phyloP scores from a whole-genome alignment of 176 grass and related monocot genomes.

The Lolium perenne region DNA sequence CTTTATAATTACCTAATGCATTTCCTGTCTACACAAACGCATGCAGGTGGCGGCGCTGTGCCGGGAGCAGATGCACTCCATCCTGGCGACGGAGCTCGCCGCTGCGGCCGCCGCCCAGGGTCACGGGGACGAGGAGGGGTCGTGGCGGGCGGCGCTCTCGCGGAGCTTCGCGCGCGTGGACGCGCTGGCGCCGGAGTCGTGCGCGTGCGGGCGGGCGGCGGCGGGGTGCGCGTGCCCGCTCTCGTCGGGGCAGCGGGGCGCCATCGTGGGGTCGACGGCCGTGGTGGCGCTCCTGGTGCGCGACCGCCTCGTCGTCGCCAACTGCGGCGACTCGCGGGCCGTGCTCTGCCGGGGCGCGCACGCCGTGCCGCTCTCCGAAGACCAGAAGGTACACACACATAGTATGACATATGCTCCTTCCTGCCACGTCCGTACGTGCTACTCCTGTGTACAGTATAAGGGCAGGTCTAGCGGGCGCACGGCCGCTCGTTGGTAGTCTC shows the following conservation, averaged over 20 bases:
- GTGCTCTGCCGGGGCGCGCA: constrained; percentile 59
- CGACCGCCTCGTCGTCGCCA: constrained; percentile 63
- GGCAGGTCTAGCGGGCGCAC: no score
- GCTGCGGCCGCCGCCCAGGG: neutral
- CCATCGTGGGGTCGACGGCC: constrained; percentile 88
- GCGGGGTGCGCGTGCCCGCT: constrained; percentile 63
- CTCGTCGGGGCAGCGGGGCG: constrained; percentile 37
- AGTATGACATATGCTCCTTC: neutral
- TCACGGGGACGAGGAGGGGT: neutral
- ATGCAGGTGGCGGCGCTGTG: constrained; percentile 75
- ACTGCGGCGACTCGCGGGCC: constrained; percentile 91
- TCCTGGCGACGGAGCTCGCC: constrained; percentile 64
- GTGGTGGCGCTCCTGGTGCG: constrained; percentile 66
- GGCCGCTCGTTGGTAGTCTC: no score
- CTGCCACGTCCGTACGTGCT: neutral
- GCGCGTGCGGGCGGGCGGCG: constrained; percentile 65
- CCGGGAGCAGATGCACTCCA: constrained; percentile 69
- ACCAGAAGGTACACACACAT: constrained; percentile 75
- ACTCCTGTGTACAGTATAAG: no score
- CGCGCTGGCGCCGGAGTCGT: constrained; percentile 55
- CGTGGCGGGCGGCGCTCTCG: constrained; percentile 53
- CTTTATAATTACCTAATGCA: neutral
- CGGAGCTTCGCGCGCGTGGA: constrained; percentile 71
- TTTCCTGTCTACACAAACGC: neutral
- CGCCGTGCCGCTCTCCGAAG: constrained; percentile 67